Percentiles rank a stretch among this genome's conserved stretches.
Conservation (phyloP, 2,329 filamentous ascomycete species). For the Talaromyces verruculosus region DNA sequence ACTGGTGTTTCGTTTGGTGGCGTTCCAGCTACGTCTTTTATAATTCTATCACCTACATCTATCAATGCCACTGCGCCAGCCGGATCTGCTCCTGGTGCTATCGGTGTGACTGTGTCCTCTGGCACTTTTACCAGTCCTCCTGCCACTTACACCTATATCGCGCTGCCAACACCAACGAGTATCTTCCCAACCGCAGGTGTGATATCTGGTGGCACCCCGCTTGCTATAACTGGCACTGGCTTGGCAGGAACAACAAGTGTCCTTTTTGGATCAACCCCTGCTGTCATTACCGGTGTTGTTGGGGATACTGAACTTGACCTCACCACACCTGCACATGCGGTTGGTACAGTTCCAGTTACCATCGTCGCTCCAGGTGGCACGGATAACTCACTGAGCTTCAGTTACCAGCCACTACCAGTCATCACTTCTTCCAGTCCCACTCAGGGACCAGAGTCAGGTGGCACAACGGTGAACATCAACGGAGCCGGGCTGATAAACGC, state of each 20-base stretch:
- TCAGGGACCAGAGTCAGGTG: not conserved
- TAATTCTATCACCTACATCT: constrained; percentile 4
- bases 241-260: constrained; percentile 9
- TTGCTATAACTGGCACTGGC: constrained; percentile 8
- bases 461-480: constrained; percentile 15
- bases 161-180: not conserved
- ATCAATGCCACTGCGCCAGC: constrained; percentile 4
- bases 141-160: constrained; percentile 1
- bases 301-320: not conserved
- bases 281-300: not conserved
- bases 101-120: constrained; percentile 2
- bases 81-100: not conserved
- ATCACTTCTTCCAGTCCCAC: constrained; percentile 11
- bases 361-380: constrained; percentile 5
- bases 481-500: not conserved
- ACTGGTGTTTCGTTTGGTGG: not conserved
- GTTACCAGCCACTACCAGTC: constrained; percentile 1
- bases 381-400: not conserved
- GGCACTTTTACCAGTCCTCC: not conserved
- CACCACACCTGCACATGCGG: constrained; percentile 9
- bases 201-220: not conserved
- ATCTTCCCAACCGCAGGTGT: constrained; percentile 8
- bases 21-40: not conserved
- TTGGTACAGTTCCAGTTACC: constrained; percentile 4
- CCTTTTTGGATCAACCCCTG: constrained; percentile 2